Evolutionary conservation across 1,139 yeast genomes (phyloP).

Genomic region (Suhomyces chickasaworum): DNA sequence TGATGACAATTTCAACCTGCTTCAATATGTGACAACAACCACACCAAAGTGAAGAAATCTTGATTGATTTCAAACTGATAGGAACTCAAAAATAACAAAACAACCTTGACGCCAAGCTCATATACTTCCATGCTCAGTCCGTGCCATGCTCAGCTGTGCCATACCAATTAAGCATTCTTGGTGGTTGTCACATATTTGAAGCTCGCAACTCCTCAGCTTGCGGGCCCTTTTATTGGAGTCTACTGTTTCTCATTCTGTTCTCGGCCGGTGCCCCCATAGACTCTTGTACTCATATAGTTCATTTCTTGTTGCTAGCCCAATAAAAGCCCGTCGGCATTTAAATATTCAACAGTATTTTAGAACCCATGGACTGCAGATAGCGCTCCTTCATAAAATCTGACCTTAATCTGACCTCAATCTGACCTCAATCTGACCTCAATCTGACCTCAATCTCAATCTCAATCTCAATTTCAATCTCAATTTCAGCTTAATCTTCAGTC

Average conservation of each 20-base stretch:
- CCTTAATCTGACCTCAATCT: too few species aligned
- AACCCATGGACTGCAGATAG: background rate
- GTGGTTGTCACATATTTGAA: background rate
- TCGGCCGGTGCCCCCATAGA: slow-evolving; percentile 2
- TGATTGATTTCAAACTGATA: background rate
- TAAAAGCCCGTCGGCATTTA: slow-evolving; percentile 1
- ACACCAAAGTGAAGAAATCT: background rate
- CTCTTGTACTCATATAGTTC: slow-evolving; percentile 1
- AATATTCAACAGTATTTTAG: background rate
- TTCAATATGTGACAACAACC: background rate
- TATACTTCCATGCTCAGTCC: too few species aligned
- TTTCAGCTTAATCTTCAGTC: too few species aligned
- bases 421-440: background rate
- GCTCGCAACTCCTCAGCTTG: background rate
- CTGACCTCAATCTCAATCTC: too few species aligned
- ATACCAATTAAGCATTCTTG: too few species aligned
- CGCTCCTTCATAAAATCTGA: too few species aligned
- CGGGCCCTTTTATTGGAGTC: slow-evolving; percentile 3
- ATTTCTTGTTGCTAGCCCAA: slow-evolving; percentile 7
- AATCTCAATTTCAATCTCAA: too few species aligned
- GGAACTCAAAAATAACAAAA: too few species aligned
- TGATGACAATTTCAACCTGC: background rate
- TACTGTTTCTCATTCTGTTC: slow-evolving; percentile 1
- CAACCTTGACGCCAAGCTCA: too few species aligned
- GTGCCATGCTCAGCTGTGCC: too few species aligned